Percentiles rank a stretch among this genome's conserved stretches.
Conservation (phyloP, 1,139 yeast species). For the Pichia sp. region DNA sequence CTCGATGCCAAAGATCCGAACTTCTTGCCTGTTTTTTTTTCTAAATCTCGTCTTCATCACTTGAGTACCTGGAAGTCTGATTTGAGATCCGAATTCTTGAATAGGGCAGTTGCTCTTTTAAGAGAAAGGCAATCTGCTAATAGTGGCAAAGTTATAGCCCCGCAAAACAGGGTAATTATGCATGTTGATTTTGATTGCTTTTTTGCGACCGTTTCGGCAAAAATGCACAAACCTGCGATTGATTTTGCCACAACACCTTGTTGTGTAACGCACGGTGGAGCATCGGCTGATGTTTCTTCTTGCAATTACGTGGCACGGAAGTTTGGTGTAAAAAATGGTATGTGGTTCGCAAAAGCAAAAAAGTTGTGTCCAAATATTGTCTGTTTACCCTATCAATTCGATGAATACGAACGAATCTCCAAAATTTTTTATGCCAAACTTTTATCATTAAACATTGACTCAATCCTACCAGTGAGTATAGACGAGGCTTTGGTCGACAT, state of each 20-base stretch:
- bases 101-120: conserved; percentile 35
- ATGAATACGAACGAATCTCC: conserved; percentile 61
- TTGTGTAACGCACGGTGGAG: conserved; percentile 81
- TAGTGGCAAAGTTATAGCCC: background rate
- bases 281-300: conserved; percentile 77
- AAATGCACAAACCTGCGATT: conserved; percentile 46
- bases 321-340: conserved; percentile 75
- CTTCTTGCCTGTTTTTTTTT: conserved; percentile 67
- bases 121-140: conserved; percentile 9
- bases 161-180: conserved; percentile 40
- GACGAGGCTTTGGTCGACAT: conserved; percentile 86
- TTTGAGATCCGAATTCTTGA: conserved; percentile 56
- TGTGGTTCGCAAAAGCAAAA: conserved; percentile 76
- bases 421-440: conserved; percentile 49
- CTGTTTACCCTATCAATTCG: conserved; percentile 69
- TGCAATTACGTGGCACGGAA: conserved; percentile 83
- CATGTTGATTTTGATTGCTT: conserved; percentile 95
- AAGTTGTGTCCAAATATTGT: conserved; percentile 60
- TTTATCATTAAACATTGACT: conserved; percentile 43
- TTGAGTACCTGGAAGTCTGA: conserved; percentile 84
- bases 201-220: conserved; percentile 81
- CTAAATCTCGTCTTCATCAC: conserved; percentile 82
- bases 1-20: conserved; percentile 73
- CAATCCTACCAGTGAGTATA: conserved; percentile 78
- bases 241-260: conserved; percentile 61